Base-by-base conservation (phyloP, 2,329 filamentous ascomycete genomes). In the Neofusicoccum kwambonambiense region DNA sequence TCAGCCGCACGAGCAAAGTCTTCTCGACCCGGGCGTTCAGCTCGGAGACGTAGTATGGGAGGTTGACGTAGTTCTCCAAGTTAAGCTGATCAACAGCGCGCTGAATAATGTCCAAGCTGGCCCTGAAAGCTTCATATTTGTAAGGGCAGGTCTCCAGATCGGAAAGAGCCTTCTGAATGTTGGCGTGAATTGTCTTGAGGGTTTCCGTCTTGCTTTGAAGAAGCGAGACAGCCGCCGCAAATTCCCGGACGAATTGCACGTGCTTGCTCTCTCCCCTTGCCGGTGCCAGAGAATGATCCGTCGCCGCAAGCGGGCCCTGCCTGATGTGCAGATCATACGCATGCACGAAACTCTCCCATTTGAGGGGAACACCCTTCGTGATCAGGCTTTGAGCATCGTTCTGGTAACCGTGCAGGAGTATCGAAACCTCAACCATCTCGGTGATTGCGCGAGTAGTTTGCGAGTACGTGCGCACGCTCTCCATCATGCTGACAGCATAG, bases 271-370 rank as follows among this genome's bases (percentile, higher is more conserved):
- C 93, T 17, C 86, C 79, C 42, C 76, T 76, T 65, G 84, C 73
- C 70, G 86, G 79, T 12, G 47, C 47, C 27, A 65, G 44, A 15
- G 54, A 45, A 63, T 86, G 84, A 3, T 65, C 63, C 67, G 85
- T 70, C 68, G 85, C 78, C 73, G 90, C 79, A 62, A 86, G 84
- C 3, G 84, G 80, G 68, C 77, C 82, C 71, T 86, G 86, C 68
- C 88, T 90, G 68, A 93, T 87, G 70, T 93, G 93, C 37, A 97
- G 84, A 75, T 99, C 95, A 76, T 97, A 97, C 1, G 93, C 93
- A 76, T 97, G 94, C 62, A 99, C 92, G 71, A 99, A 98, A 0
- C 95, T 97, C 74, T 99, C 95, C 95, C 95, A 99, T 72, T 93
- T 89, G 34, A 99, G 80, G 1, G 92, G 92, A 35, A 98, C 86